Base-by-base conservation (phyloP, 2,329 filamentous ascomycete genomes). In the Fusarium begoniae region DNA sequence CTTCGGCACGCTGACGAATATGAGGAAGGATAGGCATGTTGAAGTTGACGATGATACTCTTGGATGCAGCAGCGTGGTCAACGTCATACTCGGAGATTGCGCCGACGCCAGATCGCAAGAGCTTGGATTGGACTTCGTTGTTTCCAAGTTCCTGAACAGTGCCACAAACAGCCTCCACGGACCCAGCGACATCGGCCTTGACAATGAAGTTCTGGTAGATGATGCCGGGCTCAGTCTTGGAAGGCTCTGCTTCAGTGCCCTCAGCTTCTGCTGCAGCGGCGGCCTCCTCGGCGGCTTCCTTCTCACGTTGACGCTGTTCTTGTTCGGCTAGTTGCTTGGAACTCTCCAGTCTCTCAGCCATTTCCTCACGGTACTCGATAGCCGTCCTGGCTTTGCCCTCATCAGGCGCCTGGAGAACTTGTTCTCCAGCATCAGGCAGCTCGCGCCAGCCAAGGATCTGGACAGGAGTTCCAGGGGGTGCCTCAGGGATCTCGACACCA, bases 391-490 rank as follows among this genome's bases (percentile, higher is more conserved):
- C 96, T 71, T 89, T 92, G 68, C 90, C 89, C 83, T 98, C 95
- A 75, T 91, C 90, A 0, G 89, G 86, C 2, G 95, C 94, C 83
- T 98, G 93, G 2, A 99, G 86, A 14, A 97, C 92, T 84, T 94
- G 91, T 77, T 97, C 94, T 56, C 97, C 97, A 3, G 96, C 96
- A 30, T 89, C 88, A 2, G 96, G 96, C 12, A 89, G 82, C 74
- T 94, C 92, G 77, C 92, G 91, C 96, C 96, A 99, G n/a, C 96
- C 96, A 71, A 98, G 91, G 26, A 99, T 90, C 82, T 98, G 94
- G 7, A 98, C 93, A 1, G 97, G 95, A 35, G 92, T 96, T 41
- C 96, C 96, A 0, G 96, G 97, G 0, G 91, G 90, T 20, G 94
- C 95, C 81, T 94, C 91, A 2, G 85, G 76, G 22, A 98, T 85